These are phyloP conservation scores for Epichloe hybrida DNA, from an alignment of 2,329 filamentous ascomycete genomes.

Conservation along the genomic window DNA sequence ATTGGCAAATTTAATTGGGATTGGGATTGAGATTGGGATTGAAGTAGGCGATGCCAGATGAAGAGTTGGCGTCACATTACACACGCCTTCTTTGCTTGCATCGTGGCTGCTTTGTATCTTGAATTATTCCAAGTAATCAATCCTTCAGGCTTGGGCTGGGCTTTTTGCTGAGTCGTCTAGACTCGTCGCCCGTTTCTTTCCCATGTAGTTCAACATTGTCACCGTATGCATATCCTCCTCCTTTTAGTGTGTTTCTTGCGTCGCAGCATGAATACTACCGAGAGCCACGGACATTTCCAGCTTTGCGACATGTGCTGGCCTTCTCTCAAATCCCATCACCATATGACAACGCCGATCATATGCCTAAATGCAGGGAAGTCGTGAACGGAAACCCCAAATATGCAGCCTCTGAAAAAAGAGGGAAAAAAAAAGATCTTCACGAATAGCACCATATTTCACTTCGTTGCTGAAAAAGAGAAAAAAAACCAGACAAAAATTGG, in stretches of 20 bases:
- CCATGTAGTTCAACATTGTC: background rate
- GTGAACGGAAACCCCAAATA: background rate
- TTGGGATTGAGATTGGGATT: no score
- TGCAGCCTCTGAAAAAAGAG: background rate
- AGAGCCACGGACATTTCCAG: background rate
- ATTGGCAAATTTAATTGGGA: no score
- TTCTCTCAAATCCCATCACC: background rate
- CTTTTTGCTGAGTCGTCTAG: no score
- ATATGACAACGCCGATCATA: constrained; percentile 4
- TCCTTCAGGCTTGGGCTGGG: no score
- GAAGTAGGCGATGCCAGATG: no score
- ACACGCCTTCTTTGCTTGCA: no score
- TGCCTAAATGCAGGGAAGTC: constrained; percentile 4
- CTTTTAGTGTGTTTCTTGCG: background rate
- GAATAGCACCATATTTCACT: background rate
- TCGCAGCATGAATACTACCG: background rate
- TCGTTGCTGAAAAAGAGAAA: background rate
- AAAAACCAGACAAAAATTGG: no score
- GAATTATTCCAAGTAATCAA: background rate
- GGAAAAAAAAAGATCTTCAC: background rate
- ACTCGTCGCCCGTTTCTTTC: background rate
- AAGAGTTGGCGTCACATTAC: no score
- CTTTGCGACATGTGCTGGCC: background rate
- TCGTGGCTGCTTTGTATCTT: background rate
- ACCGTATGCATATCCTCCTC: background rate